Evolutionary conservation across 305 asterid species (phyloP), one percentile per base, ranked within the genome.

Genomic region (Lippia alba): DNA sequence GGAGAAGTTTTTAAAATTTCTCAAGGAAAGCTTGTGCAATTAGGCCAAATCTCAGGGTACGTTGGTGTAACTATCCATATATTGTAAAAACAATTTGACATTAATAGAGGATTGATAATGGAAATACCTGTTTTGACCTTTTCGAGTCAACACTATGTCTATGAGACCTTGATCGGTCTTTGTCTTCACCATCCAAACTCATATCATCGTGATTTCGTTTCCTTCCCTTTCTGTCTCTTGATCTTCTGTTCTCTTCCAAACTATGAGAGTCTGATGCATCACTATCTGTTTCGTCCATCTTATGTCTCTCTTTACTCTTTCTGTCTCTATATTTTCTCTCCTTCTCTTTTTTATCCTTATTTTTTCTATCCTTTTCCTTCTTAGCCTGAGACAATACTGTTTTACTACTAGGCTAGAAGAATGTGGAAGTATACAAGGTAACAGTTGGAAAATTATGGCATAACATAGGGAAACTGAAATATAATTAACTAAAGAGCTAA

Each of bases 291-390:
- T 76, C 94, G 10, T 80, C 83, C 8, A 69, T 78, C 85, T 65
- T 84, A 19, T 63, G 74, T 71, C 88, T 87, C 55, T 84, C 92
- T 71, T 68, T 89, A 46, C 79, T 71, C 78, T 76, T 81, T 83
- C 87, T 81, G 76, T 73, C 80, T 51, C 73, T 84, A 15, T 61
- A 66, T 64, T 76, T 83, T 80, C 81, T 44, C 49, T 44, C 49
- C 49, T 44, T 44, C 12, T 7, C 56, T 8, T 17, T 17, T 17
- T 17, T 81, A 50, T 82, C 86, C 67, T 70, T 85, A 40, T 78
- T 76, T 76, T 79, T 88, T 67, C 87, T 82, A 32, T 87, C 85
- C 64, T 75, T 88, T 44, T 66, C 84, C 81, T 83, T 94, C 77
- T 81, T 91, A 58, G 86, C 89, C 98, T 93, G 85, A 83, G 69